Conservation (phyloP, 2,329 filamentous ascomycete genomes). For the Phialemoniopsis sp. region DNA sequence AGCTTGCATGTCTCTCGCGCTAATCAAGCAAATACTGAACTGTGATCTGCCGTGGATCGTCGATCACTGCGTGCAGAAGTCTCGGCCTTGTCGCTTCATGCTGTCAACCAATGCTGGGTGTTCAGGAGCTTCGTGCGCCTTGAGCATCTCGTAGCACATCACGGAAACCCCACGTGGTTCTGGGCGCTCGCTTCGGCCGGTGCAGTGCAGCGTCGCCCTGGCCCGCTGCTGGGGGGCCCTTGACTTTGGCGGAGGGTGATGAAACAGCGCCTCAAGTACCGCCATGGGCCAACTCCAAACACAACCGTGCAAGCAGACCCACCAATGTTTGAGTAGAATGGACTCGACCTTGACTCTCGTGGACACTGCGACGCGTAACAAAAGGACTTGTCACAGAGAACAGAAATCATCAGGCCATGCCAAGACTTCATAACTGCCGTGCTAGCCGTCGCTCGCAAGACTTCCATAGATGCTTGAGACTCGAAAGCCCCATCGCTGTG, state of each 20-base stretch:
- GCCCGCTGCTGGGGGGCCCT: background rate
- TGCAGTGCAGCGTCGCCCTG: background rate
- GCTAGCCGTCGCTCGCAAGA: background rate
- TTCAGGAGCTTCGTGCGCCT: too few species aligned
- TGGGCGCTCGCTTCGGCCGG: too few species aligned
- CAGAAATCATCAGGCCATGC: conserved; percentile 1
- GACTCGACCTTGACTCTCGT: too few species aligned
- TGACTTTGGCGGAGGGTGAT: conserved; percentile 10
- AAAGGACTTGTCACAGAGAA: background rate
- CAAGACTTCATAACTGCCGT: conserved; percentile 1
- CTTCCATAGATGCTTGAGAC: too few species aligned
- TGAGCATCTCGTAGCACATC: too few species aligned
- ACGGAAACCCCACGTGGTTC: too few species aligned
- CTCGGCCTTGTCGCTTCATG: too few species aligned
- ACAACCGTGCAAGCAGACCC: conserved; percentile 17
- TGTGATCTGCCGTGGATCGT: conserved; percentile 1
- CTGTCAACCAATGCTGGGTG: too few species aligned
- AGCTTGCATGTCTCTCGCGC: conserved; percentile 8
- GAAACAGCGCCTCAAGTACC: conserved; percentile 29
- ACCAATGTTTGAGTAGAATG: conserved; percentile 19
- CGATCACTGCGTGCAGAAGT: too few species aligned
- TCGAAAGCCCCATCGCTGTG: too few species aligned
- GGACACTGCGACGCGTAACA: too few species aligned
- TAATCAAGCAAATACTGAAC: conserved; percentile 9
- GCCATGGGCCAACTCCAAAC: conserved; percentile 21